Percentiles rank a stretch among this genome's conserved stretches.
These are phyloP conservation scores for Afroboletus lepidellus DNA, from an alignment of 1,284 basidiomycete species.

Conservation along the genomic window DNA sequence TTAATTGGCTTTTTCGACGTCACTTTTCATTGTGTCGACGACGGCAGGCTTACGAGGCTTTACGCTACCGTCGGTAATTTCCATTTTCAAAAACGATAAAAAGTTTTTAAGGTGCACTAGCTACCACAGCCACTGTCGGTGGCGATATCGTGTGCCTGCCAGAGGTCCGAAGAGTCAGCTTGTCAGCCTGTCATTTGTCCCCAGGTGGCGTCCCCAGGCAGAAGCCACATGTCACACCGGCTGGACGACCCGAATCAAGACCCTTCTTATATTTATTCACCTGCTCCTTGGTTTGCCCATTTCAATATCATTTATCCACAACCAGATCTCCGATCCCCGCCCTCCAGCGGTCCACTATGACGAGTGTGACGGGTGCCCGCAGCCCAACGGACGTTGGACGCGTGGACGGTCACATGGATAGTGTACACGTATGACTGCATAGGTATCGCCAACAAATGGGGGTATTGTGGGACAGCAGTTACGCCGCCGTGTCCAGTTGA, in stretches of 20 bases:
- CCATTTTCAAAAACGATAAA: conserved; percentile 21
- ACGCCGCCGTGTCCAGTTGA: conserved; percentile 38
- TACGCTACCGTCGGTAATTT: conserved; percentile 30
- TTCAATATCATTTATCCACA: conserved; percentile 28
- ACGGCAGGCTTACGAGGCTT: conserved; percentile 15
- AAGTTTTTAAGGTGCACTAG: conserved; percentile 32
- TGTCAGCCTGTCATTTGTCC: conserved; percentile 6
- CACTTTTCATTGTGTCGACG: conserved; percentile 17
- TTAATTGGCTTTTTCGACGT: conserved; percentile 30
- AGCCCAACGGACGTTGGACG: conserved; percentile 18
- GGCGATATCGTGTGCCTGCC: conserved; percentile 12
- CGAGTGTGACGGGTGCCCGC: conserved; percentile 14
- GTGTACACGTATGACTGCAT: conserved; percentile 21
- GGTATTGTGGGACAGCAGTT: conserved; percentile 18
- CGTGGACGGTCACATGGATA: conserved; percentile 16
- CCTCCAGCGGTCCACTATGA: background rate
- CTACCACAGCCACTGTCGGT: conserved; percentile 33
- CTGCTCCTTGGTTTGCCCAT: conserved; percentile 21
- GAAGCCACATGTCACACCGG: conserved; percentile 10
- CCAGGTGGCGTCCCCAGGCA: conserved; percentile 4
- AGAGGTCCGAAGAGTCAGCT: conserved; percentile 18
- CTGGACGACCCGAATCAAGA: conserved; percentile 9
- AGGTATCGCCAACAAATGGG: conserved; percentile 29
- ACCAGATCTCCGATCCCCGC: conserved; percentile 25
- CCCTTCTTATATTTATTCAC: conserved; percentile 3